Conservation (phyloP, 192 early-diverging fungal genomes). For the Haplosporangium gracile region DNA sequence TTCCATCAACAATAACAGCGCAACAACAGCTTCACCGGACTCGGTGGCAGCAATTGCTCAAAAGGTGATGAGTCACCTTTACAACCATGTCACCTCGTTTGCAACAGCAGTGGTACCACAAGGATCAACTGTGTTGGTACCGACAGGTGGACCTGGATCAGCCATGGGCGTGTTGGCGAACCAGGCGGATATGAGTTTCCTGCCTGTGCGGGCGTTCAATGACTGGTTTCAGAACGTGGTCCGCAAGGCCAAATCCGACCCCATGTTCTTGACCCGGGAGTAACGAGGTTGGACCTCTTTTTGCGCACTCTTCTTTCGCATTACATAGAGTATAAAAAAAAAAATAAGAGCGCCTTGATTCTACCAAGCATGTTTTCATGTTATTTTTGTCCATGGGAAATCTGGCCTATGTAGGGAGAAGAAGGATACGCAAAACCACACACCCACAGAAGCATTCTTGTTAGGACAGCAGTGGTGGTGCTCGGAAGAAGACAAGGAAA, state of each 20-base stretch:
- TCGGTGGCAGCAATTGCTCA: slow-evolving; percentile 68
- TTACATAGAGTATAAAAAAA: no score
- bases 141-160: slow-evolving; percentile 61
- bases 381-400: no score
- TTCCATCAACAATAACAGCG: not conserved
- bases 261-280: slow-evolving; percentile 59
- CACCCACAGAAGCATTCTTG: no score
- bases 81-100: slow-evolving; percentile 84
- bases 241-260: slow-evolving; percentile 81
- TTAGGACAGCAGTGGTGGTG: no score
- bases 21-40: slow-evolving; percentile 48
- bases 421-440: no score
- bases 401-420: no score
- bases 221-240: slow-evolving; percentile 86
- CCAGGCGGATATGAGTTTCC: slow-evolving; percentile 52
- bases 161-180: slow-evolving; percentile 29
- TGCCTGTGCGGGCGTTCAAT: slow-evolving; percentile 80
- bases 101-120: slow-evolving; percentile 66
- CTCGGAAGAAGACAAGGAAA: no score
- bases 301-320: no score
- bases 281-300: not conserved
- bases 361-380: no score
- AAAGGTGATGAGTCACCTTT: slow-evolving; percentile 76
- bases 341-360: no score
- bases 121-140: slow-evolving; percentile 65